Evolutionary conservation across 2,329 filamentous ascomycete species (phyloP).

Genomic region (Colletotrichum aenigma): DNA sequence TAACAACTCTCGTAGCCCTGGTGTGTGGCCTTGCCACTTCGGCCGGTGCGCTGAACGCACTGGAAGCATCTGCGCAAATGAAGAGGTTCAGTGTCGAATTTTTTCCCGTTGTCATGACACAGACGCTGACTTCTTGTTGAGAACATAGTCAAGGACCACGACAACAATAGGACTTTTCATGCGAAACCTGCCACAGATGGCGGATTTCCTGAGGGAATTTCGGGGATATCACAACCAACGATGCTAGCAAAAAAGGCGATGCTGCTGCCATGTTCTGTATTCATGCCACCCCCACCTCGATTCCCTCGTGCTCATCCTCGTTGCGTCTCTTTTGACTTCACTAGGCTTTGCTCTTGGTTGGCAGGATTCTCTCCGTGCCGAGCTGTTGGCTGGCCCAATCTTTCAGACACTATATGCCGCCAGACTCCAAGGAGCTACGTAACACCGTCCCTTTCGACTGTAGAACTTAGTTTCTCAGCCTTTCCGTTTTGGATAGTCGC

Average conservation of each 20-base stretch:
- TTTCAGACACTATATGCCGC: neutral
- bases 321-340: neutral
- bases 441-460: neutral
- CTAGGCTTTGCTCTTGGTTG: neutral
- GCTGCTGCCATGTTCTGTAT: neutral
- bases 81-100: neutral
- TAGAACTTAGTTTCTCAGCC: neutral
- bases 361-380: neutral
- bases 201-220: neutral
- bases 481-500: neutral
- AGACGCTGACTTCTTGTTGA: neutral
- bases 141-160: neutral
- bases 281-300: neutral
- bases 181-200: neutral
- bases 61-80: neutral
- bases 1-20: neutral
- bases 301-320: neutral
- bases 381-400: neutral
- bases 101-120: too few species aligned
- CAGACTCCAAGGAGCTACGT: neutral
- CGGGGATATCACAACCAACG: neutral
- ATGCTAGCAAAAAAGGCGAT: neutral
- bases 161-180: neutral
- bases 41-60: neutral
- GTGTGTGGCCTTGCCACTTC: neutral